A percentile compares a stretch with the other conserved stretches of the same genome.
These are phyloP conservation scores for Daldinia concentrica DNA, from an alignment of 495 filamentous ascomycete genomes.

Conservation along the genomic window DNA sequence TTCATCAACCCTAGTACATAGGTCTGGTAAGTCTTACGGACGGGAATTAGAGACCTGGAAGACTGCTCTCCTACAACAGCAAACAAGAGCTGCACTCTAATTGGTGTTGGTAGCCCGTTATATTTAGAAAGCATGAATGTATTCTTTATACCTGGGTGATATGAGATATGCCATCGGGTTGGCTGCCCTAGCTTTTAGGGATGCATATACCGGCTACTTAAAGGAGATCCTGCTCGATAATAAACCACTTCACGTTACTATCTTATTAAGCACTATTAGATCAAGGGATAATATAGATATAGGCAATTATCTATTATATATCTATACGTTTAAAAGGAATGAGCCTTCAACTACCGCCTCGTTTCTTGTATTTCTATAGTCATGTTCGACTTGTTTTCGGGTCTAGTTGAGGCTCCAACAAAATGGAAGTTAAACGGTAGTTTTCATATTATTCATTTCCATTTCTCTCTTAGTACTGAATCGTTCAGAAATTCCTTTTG, in stretches of 20 bases:
- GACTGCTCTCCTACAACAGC: slow-evolving; percentile 10
- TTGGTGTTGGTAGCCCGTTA: neutral
- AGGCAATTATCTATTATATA: too few relatives aligned
- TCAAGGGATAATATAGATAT: too few relatives aligned
- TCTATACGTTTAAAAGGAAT: too few relatives aligned
- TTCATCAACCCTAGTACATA: slow-evolving; percentile 13
- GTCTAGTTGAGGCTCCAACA: too few relatives aligned
- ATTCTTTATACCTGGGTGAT: neutral
- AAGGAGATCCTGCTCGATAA: neutral
- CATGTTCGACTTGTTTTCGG: too few relatives aligned
- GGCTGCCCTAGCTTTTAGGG: neutral
- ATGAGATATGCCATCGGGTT: neutral
- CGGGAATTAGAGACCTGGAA: neutral
- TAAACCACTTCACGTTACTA: too few relatives aligned
- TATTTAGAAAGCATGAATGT: neutral
- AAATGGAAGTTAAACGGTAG: too few relatives aligned
- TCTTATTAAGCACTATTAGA: too few relatives aligned
- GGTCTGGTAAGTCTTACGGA: slow-evolving; percentile 5
- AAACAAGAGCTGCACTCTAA: slow-evolving; percentile 1
- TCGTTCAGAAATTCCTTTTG: neutral
- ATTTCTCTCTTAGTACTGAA: too few relatives aligned
- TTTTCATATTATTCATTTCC: too few relatives aligned
- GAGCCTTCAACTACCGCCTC: too few relatives aligned
- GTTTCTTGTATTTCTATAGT: too few relatives aligned
- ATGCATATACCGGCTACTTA: neutral